Evolutionary conservation across 495 filamentous ascomycete species (phyloP).

Genomic region (Annulohypoxylon maeteangense): DNA sequence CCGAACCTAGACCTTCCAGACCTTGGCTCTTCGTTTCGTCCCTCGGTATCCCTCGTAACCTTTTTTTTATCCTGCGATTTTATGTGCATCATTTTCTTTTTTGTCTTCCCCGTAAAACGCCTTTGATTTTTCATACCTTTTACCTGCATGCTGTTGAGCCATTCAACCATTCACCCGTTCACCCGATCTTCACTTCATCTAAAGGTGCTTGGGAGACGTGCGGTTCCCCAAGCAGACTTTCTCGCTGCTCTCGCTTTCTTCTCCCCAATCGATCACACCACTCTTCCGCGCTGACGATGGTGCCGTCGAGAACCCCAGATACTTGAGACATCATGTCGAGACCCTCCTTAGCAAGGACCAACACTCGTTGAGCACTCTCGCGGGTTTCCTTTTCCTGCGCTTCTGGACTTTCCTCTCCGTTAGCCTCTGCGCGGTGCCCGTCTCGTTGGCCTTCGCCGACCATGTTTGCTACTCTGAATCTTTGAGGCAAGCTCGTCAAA

Average conservation of each 20-base stretch:
- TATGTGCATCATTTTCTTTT: conserved; percentile 33
- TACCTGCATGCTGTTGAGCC: conserved; percentile 32
- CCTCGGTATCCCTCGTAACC: conserved; percentile 23
- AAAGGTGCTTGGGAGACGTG: conserved; percentile 23
- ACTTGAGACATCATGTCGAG: conserved; percentile 91
- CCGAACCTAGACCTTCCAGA: conserved; percentile 24
- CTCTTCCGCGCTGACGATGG: conserved; percentile 83
- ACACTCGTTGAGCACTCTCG: conserved; percentile 71
- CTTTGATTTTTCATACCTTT: conserved; percentile 32
- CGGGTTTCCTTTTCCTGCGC: conserved; percentile 51
- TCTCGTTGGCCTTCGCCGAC: conserved; percentile 55
- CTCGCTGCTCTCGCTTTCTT: conserved; percentile 54
- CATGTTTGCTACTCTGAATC: conserved; percentile 69
- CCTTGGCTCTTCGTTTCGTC: conserved; percentile 24
- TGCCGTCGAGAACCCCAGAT: conserved; percentile 80
- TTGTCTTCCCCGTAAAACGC: conserved; percentile 41
- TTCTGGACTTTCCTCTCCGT: conserved; percentile 44
- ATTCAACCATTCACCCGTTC: conserved; percentile 41
- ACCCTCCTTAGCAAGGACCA: conserved; percentile 86
- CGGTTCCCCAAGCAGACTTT: conserved; percentile 34
- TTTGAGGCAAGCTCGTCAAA: conserved; percentile 78
- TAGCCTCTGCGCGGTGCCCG: conserved; percentile 47
- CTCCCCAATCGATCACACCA: conserved; percentile 83
- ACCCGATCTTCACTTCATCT: conserved; percentile 43
- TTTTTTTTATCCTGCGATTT: conserved; percentile 25